These are phyloP conservation scores for Citrus hindsii DNA, from an alignment of 345 rosid species.

Conservation along the genomic window DNA sequence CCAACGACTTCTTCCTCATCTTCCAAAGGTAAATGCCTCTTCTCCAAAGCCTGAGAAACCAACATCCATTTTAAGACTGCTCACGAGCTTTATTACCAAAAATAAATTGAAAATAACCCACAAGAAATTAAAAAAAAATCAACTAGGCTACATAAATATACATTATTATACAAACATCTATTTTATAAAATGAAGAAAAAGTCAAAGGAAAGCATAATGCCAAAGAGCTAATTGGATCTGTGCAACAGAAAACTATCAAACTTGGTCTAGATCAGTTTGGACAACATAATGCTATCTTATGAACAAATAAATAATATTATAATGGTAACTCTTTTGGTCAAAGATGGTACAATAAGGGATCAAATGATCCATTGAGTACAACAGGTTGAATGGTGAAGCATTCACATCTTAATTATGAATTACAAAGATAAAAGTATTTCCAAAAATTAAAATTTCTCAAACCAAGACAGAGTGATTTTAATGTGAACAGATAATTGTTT, in stretches of 20 bases:
- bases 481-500: background rate
- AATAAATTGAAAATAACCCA: too few species aligned
- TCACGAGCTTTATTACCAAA: background rate
- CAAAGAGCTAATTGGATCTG: too few species aligned
- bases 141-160: background rate
- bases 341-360: background rate
- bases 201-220: background rate
- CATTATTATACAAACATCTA: background rate
- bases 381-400: background rate
- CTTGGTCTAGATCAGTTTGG: background rate
- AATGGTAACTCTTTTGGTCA: background rate
- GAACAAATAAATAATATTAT: background rate
- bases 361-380: background rate
- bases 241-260: background rate
- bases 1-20: constrained; percentile 88
- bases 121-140: too few species aligned
- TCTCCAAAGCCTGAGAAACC: constrained; percentile 59
- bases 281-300: background rate
- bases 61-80: background rate
- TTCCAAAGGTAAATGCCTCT: constrained; percentile 69
- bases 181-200: background rate
- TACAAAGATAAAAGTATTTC: background rate
- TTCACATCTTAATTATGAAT: background rate
- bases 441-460: background rate
- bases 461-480: background rate